Percentiles rank a stretch among this genome's conserved stretches.
Conservation (phyloP, 108 stramenopile species). For the Pelagomonas calceolata region DNA sequence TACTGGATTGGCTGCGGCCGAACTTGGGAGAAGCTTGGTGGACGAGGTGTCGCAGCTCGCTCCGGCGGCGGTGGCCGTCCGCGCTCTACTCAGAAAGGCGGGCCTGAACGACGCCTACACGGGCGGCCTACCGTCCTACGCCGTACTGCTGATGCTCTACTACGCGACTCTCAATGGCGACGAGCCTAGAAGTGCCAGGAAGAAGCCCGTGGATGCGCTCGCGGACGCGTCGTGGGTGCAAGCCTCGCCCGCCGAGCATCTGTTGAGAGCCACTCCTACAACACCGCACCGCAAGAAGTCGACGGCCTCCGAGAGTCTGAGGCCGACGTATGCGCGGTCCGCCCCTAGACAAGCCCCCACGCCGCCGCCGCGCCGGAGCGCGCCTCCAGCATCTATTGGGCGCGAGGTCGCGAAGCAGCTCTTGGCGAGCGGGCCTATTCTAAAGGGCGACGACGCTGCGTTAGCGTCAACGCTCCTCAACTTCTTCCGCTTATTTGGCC, state of each 20-base stretch:
- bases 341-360: background rate
- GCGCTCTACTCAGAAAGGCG: background rate
- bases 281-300: background rate
- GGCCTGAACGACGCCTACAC: background rate
- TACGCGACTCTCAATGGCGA: background rate
- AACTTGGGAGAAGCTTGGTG: background rate
- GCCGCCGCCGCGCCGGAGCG: background rate
- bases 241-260: no score
- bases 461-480: constrained; percentile 4
- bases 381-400: background rate
- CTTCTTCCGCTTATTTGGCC: constrained; percentile 21
- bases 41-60: background rate
- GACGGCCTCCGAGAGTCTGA: background rate
- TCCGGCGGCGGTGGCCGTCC: background rate
- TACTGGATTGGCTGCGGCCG: background rate
- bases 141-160: background rate
- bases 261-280: background rate
- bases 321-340: background rate
- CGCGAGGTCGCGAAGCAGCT: background rate
- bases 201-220: no score
- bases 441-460: background rate
- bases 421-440: background rate
- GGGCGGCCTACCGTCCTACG: background rate
- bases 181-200: no score
- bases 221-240: no score